Evolutionary conservation across 2,329 filamentous ascomycete species (phyloP).

Genomic region (Calonectria montana): DNA sequence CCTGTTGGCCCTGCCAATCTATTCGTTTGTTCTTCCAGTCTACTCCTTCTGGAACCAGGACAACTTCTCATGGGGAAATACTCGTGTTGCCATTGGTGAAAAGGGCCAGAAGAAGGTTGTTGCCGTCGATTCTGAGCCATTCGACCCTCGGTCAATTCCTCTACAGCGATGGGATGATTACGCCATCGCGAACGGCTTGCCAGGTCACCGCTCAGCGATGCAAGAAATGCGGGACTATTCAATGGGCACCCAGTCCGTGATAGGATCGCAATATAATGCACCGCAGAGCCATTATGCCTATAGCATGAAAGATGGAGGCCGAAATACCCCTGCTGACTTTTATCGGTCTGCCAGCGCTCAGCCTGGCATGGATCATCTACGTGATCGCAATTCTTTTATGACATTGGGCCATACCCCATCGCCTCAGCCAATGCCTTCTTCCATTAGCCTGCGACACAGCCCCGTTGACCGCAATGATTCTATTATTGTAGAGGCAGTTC

Average conservation of each 20-base stretch:
- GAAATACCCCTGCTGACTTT: neutral
- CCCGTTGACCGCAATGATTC: constrained; percentile 78
- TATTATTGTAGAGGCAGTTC: constrained; percentile 87
- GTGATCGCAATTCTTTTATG: constrained; percentile 57
- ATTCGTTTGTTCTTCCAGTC: constrained; percentile 87
- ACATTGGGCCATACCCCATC: constrained; percentile 94
- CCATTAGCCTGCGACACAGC: constrained; percentile 71
- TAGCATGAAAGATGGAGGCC: neutral
- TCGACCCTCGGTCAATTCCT: constrained; percentile 92
- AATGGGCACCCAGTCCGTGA: constrained; percentile 65
- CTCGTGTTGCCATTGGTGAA: constrained; percentile 95
- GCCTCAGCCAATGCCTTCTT: constrained; percentile 63
- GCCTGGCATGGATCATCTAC: neutral
- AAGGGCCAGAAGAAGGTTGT: constrained; percentile 90
- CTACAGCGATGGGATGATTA: constrained; percentile 98
- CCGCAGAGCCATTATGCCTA: neutral
- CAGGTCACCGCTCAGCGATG: constrained; percentile 83
- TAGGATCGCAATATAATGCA: neutral
- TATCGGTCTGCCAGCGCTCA: neutral
- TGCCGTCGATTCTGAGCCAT: constrained; percentile 84
- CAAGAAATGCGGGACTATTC: constrained; percentile 81
- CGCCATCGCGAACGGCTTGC: constrained; percentile 84
- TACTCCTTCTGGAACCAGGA: constrained; percentile 99
- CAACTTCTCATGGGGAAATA: constrained; percentile 99
- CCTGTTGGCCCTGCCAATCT: constrained; percentile 90